A percentile compares a stretch with the other conserved stretches of the same genome.
Conservation (phyloP, 768 basidiomycete species). For the Russula abietina region DNA sequence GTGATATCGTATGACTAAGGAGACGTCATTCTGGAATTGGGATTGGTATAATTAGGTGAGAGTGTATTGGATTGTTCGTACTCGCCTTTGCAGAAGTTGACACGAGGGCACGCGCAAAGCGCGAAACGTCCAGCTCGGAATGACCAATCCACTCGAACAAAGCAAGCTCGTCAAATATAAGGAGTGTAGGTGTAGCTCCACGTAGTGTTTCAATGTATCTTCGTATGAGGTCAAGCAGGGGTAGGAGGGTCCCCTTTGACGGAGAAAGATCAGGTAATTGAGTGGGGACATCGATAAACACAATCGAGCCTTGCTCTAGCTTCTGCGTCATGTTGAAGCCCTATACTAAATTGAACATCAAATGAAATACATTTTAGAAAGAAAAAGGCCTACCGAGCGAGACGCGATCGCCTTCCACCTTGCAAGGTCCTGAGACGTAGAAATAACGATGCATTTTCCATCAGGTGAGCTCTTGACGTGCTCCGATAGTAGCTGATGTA, state of each 20-base stretch:
- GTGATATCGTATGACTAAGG: constrained; percentile 62
- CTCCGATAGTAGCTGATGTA: constrained; percentile 47
- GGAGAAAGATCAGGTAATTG: constrained; percentile 30
- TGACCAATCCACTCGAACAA: constrained; percentile 69
- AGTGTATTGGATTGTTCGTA: neutral
- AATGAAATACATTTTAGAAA: neutral
- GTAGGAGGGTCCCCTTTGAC: constrained; percentile 22
- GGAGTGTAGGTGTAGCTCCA: constrained; percentile 32
- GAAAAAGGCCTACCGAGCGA: constrained; percentile 47
- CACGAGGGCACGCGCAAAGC: constrained; percentile 55
- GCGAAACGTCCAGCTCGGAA: constrained; percentile 43
- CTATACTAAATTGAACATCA: neutral
- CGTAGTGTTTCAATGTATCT: constrained; percentile 3
- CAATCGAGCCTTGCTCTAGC: constrained; percentile 31
- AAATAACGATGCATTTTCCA: constrained; percentile 45
- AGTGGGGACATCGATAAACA: constrained; percentile 50
- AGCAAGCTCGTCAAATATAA: constrained; percentile 68
- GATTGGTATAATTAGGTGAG: neutral
- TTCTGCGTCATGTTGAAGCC: constrained; percentile 18
- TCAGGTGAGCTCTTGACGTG: constrained; percentile 42
- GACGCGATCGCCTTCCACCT: constrained; percentile 60
- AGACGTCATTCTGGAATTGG: constrained; percentile 41
- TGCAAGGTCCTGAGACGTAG: constrained; percentile 49
- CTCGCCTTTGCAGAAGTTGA: constrained; percentile 51
- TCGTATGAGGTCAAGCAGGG: constrained; percentile 23